Percentiles rank a stretch among this genome's conserved stretches.
These are phyloP conservation scores for Aspergillus candidus DNA, from an alignment of 2,329 filamentous ascomycete species.

Conservation along the genomic window DNA sequence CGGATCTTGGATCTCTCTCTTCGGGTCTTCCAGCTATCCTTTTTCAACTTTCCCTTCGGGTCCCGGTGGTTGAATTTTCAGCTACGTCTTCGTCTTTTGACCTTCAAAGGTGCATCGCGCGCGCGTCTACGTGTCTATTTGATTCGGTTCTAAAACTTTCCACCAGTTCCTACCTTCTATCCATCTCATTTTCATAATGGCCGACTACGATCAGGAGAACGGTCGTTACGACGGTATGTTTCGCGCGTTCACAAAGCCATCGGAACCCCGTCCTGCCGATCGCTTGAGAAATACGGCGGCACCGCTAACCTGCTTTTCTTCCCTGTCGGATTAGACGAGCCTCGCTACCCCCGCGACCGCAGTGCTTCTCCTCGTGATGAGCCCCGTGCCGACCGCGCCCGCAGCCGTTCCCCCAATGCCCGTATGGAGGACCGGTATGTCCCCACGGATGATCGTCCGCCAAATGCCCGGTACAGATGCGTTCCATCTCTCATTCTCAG, in stretches of 20 bases:
- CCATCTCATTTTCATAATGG: slow-evolving; percentile 30
- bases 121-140: neutral
- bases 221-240: slow-evolving; percentile 59
- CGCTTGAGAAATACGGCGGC: slow-evolving; percentile 4
- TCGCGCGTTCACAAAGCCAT: slow-evolving; percentile 4
- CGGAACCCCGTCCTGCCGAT: slow-evolving; percentile 5
- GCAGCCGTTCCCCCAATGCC: slow-evolving; percentile 59
- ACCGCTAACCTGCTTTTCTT: slow-evolving; percentile 13
- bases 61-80: slow-evolving; percentile 15
- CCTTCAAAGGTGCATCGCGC: slow-evolving; percentile 9
- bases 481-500: neutral
- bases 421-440: slow-evolving; percentile 49
- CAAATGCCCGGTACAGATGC: neutral
- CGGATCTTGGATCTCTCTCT: slow-evolving; percentile 13
- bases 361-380: slow-evolving; percentile 61
- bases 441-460: neutral
- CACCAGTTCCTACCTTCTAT: slow-evolving; percentile 1
- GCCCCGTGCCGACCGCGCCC: slow-evolving; percentile 48
- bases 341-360: slow-evolving; percentile 60
- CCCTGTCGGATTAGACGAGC: slow-evolving; percentile 44
- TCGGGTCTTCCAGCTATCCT: slow-evolving; percentile 1
- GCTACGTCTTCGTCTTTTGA: slow-evolving; percentile 3
- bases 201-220: slow-evolving; percentile 61
- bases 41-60: slow-evolving; percentile 3
- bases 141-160: no score